Evolutionary conservation across 23 red algal genomes (phyloP).

Genomic region (Gracilaria domingensis): DNA sequence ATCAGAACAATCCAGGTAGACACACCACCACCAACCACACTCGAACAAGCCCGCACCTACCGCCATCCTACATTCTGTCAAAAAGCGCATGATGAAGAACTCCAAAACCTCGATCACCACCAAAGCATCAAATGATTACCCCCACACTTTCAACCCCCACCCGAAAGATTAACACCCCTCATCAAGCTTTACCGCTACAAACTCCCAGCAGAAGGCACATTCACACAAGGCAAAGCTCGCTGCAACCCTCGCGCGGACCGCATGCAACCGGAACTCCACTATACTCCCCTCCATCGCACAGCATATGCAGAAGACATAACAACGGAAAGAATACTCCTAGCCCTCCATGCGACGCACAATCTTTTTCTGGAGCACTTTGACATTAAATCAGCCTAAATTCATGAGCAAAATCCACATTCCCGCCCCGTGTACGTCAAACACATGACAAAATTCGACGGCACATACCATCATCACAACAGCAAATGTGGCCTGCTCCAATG

Average conservation of each 20-base stretch:
- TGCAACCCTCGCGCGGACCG: not conserved
- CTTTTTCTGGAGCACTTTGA: conserved; percentile 1
- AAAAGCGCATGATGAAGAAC: not conserved
- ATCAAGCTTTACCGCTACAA: conserved; percentile 28
- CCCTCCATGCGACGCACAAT: not conserved
- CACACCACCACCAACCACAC: not conserved
- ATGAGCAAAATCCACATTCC: not conserved
- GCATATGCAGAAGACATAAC: not conserved
- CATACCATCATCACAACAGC: not conserved
- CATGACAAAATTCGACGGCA: not conserved
- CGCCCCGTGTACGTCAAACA: not conserved
- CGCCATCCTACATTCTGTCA: not conserved
- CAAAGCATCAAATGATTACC: not conserved
- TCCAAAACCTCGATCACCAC: not conserved
- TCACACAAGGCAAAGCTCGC: conserved; percentile 3
- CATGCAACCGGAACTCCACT: conserved; percentile 40
- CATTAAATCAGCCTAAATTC: not conserved
- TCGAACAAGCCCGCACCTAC: not conserved
- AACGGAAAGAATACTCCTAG: not conserved
- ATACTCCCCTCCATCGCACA: conserved; percentile 3
- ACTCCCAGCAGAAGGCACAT: not conserved
- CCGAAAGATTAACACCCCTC: not conserved
- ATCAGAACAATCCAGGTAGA: no score
- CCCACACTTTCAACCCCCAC: not conserved
- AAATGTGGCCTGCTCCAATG: not conserved